A percentile compares a stretch with the other conserved stretches of the same genome.
phyloP scores from a whole-genome alignment of 2,329 filamentous ascomycete genomes.

The Penicillium polonicum region DNA sequence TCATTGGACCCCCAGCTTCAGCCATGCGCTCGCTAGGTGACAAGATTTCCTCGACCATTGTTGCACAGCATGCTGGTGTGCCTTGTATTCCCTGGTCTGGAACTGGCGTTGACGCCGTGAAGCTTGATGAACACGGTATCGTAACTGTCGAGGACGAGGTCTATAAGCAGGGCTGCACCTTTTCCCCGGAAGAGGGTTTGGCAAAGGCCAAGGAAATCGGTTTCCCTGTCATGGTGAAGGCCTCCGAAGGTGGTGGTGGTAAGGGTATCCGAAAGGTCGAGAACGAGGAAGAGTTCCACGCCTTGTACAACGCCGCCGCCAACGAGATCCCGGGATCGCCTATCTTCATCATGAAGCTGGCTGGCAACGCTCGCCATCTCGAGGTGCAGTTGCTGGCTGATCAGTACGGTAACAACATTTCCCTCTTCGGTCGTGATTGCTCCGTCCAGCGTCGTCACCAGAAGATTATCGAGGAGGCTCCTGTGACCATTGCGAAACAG shows the following conservation, averaged over 20 bases:
- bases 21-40: slow-evolving; percentile 99
- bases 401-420: slow-evolving; percentile 99
- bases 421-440: slow-evolving; percentile 96
- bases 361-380: slow-evolving; percentile 91
- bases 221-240: slow-evolving; percentile 99
- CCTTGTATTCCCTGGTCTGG: slow-evolving; percentile 99
- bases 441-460: slow-evolving; percentile 98
- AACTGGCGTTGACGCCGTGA: slow-evolving; percentile 80
- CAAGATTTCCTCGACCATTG: slow-evolving; percentile 99
- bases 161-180: slow-evolving; percentile 88
- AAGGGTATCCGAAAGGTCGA: slow-evolving; percentile 98
- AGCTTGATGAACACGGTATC: slow-evolving; percentile 76
- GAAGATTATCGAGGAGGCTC: slow-evolving; percentile 99
- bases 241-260: slow-evolving; percentile 97
- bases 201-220: slow-evolving; percentile 84
- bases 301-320: slow-evolving; percentile 90
- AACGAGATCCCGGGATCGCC: slow-evolving; percentile 97
- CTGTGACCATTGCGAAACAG: slow-evolving; percentile 89
- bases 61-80: slow-evolving; percentile 92
- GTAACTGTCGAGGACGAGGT: slow-evolving; percentile 85
- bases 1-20: slow-evolving; percentile 95
- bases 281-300: slow-evolving; percentile 77
- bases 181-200: slow-evolving; percentile 85
- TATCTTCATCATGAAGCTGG: slow-evolving; percentile 99
- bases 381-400: slow-evolving; percentile 97